Percentiles rank a stretch among this genome's conserved stretches.
phyloP scores from a whole-genome alignment of 306 rosid genomes.

The Dalbergia cultrata region DNA sequence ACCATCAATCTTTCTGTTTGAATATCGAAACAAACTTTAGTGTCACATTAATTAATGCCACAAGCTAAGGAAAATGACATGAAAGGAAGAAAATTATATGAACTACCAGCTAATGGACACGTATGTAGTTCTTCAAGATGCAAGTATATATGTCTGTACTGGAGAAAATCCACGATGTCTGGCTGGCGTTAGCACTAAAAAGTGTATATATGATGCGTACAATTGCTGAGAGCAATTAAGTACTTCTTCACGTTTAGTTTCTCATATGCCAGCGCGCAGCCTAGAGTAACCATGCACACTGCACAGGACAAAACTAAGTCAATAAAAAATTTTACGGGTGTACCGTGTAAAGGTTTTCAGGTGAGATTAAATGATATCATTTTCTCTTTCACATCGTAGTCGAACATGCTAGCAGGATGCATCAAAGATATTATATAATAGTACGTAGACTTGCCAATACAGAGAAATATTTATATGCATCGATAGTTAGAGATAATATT shows the following conservation, averaged over 20 bases:
- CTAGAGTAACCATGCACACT: not conserved
- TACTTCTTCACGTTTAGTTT: not conserved
- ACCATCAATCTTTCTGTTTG: no score
- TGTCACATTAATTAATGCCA: not conserved
- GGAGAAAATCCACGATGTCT: not conserved
- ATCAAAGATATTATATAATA: no score
- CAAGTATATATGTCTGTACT: no score
- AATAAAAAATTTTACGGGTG: not conserved
- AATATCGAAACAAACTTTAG: not conserved
- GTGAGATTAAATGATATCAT: not conserved
- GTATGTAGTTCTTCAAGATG: not conserved
- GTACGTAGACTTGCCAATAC: no score
- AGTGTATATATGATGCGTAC: constrained; percentile 32
- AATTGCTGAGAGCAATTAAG: not conserved
- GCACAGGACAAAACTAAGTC: not conserved
- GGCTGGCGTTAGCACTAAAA: constrained; percentile 10
- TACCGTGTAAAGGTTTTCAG: not conserved
- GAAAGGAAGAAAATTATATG: not conserved
- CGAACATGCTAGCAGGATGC: no score
- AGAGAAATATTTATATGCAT: no score
- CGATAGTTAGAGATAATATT: no score
- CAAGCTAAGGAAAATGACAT: not conserved
- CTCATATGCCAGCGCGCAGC: not conserved
- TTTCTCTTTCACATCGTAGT: not conserved
- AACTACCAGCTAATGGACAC: not conserved